Evolutionary conservation across 768 basidiomycete genomes (phyloP).

Genomic region (Mrakia gelida): DNA sequence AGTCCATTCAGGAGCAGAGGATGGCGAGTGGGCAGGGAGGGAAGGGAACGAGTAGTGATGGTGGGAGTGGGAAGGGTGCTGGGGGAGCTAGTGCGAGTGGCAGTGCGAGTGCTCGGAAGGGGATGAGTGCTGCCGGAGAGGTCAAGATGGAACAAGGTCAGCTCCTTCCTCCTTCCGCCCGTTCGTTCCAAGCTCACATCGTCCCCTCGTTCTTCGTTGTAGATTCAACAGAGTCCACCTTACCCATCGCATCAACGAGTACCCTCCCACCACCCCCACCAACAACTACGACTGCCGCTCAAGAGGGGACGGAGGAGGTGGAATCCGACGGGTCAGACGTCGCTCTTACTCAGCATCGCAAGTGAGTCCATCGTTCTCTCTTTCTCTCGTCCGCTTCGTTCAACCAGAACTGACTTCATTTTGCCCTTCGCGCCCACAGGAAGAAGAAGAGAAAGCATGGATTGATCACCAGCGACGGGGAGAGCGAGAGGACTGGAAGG

Average conservation of each 20-base stretch:
- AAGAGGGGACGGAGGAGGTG: neutral
- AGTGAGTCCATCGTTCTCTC: slow-evolving; percentile 3
- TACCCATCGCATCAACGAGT: neutral
- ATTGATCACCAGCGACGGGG: slow-evolving; percentile 5
- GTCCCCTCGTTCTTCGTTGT: neutral
- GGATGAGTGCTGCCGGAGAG: neutral
- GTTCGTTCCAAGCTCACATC: neutral
- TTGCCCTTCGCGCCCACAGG: neutral
- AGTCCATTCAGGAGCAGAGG: neutral
- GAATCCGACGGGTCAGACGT: neutral
- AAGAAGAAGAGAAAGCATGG: slow-evolving; percentile 33
- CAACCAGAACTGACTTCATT: neutral
- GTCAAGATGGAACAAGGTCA: slow-evolving; percentile 20
- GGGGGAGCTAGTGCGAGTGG: neutral
- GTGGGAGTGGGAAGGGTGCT: neutral
- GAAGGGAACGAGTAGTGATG: neutral
- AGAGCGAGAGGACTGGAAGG: neutral
- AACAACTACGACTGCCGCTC: no score
- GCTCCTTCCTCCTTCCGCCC: neutral
- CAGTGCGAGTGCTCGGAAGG: neutral
- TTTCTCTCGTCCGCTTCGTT: neutral
- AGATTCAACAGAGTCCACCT: neutral
- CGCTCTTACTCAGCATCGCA: neutral
- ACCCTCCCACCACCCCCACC: neutral
- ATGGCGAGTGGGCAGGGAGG: neutral